Percentiles rank a stretch among this genome's conserved stretches.
Evolutionary conservation across 192 early-diverging fungal genomes (phyloP).

Genomic region (Coemansia sp.): DNA sequence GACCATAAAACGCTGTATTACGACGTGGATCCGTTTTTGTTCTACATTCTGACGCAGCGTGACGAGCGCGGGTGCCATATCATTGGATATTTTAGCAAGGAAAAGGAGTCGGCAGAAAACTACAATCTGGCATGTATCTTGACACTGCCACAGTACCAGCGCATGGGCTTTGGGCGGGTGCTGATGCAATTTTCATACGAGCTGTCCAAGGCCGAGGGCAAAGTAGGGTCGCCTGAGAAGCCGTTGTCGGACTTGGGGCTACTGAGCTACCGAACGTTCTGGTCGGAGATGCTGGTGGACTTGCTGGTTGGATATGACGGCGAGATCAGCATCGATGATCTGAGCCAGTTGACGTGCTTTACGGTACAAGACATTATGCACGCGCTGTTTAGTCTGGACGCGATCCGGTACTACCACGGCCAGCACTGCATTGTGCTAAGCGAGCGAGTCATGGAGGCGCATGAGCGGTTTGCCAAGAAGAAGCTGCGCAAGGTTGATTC

Average conservation of each 20-base stretch:
- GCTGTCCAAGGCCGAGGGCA: constrained; percentile 89
- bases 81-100: constrained; percentile 99
- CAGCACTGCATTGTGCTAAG: constrained; percentile 86
- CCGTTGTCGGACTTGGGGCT: constrained; percentile 96
- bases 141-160: constrained; percentile 95
- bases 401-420: constrained; percentile 88
- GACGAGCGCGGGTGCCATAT: constrained; percentile 87
- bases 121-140: constrained; percentile 99
- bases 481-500: constrained; percentile 77
- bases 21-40: constrained; percentile 97
- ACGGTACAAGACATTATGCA: constrained; percentile 88
- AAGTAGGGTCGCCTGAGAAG: constrained; percentile 95
- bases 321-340: constrained; percentile 87
- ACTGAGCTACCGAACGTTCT: constrained; percentile 92
- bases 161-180: constrained; percentile 91
- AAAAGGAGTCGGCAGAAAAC: constrained; percentile 93
- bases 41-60: constrained; percentile 89
- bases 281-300: constrained; percentile 86
- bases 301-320: constrained; percentile 67
- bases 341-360: constrained; percentile 80
- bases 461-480: constrained; percentile 77
- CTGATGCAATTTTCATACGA: constrained; percentile 98
- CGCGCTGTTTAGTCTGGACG: constrained; percentile 83
- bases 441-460: constrained; percentile 78
- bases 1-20: constrained; percentile 99